Conservation (phyloP, 176 grass and related monocot species). For the Aegilops sharonensis region DNA sequence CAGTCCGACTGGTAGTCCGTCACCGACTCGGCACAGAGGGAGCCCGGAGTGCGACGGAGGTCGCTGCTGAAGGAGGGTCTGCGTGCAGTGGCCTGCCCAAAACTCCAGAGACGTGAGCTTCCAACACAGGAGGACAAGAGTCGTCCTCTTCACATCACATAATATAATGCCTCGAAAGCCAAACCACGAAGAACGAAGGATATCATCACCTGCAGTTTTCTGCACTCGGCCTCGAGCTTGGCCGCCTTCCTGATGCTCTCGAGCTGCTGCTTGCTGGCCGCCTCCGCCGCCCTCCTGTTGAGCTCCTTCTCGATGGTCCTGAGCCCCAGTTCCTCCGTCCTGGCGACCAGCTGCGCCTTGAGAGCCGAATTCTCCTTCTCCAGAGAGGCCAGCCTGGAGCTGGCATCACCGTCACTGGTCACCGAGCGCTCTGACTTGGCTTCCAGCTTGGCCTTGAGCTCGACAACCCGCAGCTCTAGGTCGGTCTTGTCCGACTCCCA, state of each 20-base stretch:
- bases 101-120: not conserved
- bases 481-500: slow-evolving; percentile 70
- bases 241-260: slow-evolving; percentile 73
- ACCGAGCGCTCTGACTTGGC: slow-evolving; percentile 52
- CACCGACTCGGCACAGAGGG: slow-evolving; percentile 42
- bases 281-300: slow-evolving; percentile 73
- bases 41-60: slow-evolving; percentile 29
- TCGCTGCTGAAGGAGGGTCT: slow-evolving; percentile 20
- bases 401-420: slow-evolving; percentile 28
- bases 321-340: slow-evolving; percentile 43
- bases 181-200: not conserved
- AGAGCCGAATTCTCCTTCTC: slow-evolving; percentile 75
- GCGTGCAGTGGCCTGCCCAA: slow-evolving; percentile 38
- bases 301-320: slow-evolving; percentile 76
- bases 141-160: not conserved
- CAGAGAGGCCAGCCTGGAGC: slow-evolving; percentile 45
- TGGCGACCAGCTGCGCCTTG: slow-evolving; percentile 47
- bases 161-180: too few species aligned
- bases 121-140: not conserved
- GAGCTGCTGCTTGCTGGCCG: slow-evolving; percentile 82
- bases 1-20: slow-evolving; percentile 64
- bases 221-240: slow-evolving; percentile 76
- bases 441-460: slow-evolving; percentile 74
- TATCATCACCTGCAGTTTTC: slow-evolving; percentile 45
- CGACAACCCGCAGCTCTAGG: slow-evolving; percentile 58